phyloP scores from a whole-genome alignment of 345 rosid species.

The Salix exigua region DNA sequence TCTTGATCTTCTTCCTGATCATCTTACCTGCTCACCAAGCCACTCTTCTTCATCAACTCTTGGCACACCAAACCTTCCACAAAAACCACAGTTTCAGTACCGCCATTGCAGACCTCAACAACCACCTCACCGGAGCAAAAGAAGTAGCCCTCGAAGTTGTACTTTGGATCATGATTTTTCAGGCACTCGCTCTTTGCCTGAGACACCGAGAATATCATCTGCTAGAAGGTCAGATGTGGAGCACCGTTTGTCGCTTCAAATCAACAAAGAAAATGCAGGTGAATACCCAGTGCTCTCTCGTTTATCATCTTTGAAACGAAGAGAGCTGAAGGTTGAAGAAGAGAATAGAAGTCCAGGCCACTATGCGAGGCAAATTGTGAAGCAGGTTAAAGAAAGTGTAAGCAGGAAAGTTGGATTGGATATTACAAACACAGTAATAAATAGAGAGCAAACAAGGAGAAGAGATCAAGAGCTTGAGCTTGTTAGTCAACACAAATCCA shows the following conservation, averaged over 20 bases:
- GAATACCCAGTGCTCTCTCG: constrained; percentile 42
- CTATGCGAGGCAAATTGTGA: constrained; percentile 68
- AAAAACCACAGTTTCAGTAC: constrained; percentile 17
- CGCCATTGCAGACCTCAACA: constrained; percentile 21
- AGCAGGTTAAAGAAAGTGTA: constrained; percentile 70
- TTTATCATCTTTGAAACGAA: constrained; percentile 37
- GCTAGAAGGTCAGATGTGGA: constrained; percentile 73
- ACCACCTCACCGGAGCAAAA: constrained; percentile 21
- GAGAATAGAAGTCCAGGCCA: constrained; percentile 60
- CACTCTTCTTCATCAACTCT: constrained; percentile 29
- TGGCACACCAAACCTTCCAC: constrained; percentile 18
- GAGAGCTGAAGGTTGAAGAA: constrained; percentile 46
- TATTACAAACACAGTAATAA: constrained; percentile 61
- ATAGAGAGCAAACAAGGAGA: constrained; percentile 35
- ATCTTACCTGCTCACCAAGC: constrained; percentile 34
- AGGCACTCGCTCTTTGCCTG: constrained; percentile 71
- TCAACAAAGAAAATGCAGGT: constrained; percentile 57
- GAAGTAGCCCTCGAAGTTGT: constrained; percentile 23
- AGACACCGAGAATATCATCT: constrained; percentile 74
- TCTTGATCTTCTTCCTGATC: constrained; percentile 78
- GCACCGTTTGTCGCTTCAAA: constrained; percentile 73
- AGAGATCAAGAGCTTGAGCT: constrained; percentile 32
- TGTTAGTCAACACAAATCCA: constrained; percentile 32
- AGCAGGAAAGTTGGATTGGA: constrained; percentile 66
- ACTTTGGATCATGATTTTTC: constrained; percentile 29